phyloP scores from a whole-genome alignment of 257 asterid species.

The Solanum chiquidenum region DNA sequence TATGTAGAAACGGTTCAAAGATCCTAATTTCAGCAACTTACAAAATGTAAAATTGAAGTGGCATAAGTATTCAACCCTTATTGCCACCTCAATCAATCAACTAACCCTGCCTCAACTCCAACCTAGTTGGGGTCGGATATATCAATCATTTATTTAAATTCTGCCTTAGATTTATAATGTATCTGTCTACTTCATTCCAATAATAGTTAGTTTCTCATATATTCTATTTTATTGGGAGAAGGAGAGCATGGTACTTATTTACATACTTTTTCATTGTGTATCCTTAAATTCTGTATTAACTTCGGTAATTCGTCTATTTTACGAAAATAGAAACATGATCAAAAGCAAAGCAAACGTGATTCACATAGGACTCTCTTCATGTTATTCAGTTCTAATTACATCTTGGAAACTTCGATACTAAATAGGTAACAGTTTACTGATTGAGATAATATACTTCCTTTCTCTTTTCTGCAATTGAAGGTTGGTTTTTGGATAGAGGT shows the following conservation, averaged over 20 bases:
- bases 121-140: not conserved
- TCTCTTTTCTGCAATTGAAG: not conserved
- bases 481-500: not conserved
- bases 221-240: not conserved
- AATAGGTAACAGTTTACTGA: not conserved
- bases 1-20: not conserved
- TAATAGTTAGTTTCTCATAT: not conserved
- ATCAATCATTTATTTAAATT: rapidly evolving
- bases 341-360: not conserved
- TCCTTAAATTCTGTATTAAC: not conserved
- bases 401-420: not conserved
- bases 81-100: not conserved
- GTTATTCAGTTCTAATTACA: not conserved
- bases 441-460: not conserved
- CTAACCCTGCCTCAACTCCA: not conserved
- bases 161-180: not conserved
- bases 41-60: not conserved
- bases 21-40: not conserved
- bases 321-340: not conserved
- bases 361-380: not conserved
- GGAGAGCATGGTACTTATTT: not conserved
- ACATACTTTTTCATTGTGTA: not conserved
- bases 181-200: rapidly evolving
- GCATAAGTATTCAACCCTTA: not conserved
- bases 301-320: not conserved